Percentiles rank a stretch among this genome's conserved stretches.
Conservation (phyloP, 1,284 basidiomycete species). For the Coniferiporia sulphurascens region DNA sequence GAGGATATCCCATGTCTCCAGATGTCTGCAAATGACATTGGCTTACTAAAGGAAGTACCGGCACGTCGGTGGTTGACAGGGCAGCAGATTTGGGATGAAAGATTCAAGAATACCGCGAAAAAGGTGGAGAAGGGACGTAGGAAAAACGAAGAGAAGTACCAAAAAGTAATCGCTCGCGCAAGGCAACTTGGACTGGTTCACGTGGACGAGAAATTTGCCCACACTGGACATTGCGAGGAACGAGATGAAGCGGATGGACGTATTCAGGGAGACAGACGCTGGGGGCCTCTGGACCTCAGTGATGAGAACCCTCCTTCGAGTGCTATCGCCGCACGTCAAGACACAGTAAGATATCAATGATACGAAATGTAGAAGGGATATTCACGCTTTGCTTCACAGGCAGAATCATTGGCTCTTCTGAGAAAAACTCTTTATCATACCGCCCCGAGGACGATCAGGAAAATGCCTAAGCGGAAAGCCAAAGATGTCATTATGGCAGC, state of each 20-base stretch:
- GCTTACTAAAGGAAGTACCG: conserved; percentile 63
- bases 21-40: conserved; percentile 55
- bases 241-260: conserved; percentile 1
- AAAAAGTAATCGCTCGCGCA: conserved; percentile 40
- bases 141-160: conserved; percentile 37
- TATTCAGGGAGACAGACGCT: conserved; percentile 38
- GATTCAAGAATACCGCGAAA: conserved; percentile 38
- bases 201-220: conserved; percentile 17
- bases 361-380: background rate
- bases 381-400: conserved; percentile 29
- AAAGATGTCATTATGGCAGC: conserved; percentile 44
- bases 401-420: conserved; percentile 49
- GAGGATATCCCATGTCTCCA: conserved; percentile 61
- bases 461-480: conserved; percentile 44
- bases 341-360: conserved; percentile 42
- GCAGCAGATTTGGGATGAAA: conserved; percentile 54
- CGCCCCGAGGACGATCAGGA: conserved; percentile 49
- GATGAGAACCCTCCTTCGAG: conserved; percentile 57
- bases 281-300: conserved; percentile 54
- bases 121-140: conserved; percentile 37
- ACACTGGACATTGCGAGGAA: conserved; percentile 17
- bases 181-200: conserved; percentile 41
- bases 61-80: conserved; percentile 53
- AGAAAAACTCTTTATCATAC: conserved; percentile 54
- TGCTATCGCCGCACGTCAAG: conserved; percentile 57